phyloP scores from a whole-genome alignment of 2,329 filamentous ascomycete genomes.

The Camptophora hylomeconis region DNA sequence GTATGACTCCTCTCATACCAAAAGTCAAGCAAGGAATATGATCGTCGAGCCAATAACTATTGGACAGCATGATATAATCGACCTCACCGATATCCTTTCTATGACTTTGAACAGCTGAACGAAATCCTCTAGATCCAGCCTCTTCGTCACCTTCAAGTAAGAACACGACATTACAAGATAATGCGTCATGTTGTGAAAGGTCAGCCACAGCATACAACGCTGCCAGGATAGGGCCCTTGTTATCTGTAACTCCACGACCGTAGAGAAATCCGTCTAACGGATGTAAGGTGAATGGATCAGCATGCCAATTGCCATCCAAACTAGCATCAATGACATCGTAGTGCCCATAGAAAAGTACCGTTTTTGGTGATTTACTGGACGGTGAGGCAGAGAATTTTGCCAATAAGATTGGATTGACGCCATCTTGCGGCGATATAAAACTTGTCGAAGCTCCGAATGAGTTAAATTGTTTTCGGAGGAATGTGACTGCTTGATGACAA shows the following conservation, averaged over 20 bases:
- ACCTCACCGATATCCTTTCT: constrained; percentile 78
- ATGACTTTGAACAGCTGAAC: constrained; percentile 64
- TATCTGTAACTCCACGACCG: constrained; percentile 90
- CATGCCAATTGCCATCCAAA: constrained; percentile 52
- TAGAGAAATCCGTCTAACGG: constrained; percentile 89
- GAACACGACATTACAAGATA: constrained; percentile 83
- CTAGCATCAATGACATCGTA: constrained; percentile 95
- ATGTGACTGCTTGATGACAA: constrained; percentile 84
- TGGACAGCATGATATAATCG: constrained; percentile 88
- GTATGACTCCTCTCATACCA: constrained; percentile 81
- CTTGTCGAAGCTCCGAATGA: constrained; percentile 80
- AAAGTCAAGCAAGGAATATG: constrained; percentile 93
- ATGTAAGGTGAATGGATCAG: constrained; percentile 78
- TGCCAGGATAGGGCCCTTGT: constrained; percentile 91
- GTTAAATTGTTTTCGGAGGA: constrained; percentile 79
- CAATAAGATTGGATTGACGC: constrained; percentile 82
- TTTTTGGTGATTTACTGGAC: constrained; percentile 42
- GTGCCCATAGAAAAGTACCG: constrained; percentile 91
- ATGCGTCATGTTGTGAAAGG: constrained; percentile 65
- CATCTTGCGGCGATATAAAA: constrained; percentile 69
- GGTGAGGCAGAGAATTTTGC: constrained; percentile 59
- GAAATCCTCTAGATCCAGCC: constrained; percentile 81
- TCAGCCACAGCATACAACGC: constrained; percentile 90
- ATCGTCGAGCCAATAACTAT: constrained; percentile 98
- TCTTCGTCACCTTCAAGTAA: constrained; percentile 96